These are phyloP conservation scores for Didymosphaeria variabile DNA, from an alignment of 2,329 filamentous ascomycete species.

Conservation along the genomic window DNA sequence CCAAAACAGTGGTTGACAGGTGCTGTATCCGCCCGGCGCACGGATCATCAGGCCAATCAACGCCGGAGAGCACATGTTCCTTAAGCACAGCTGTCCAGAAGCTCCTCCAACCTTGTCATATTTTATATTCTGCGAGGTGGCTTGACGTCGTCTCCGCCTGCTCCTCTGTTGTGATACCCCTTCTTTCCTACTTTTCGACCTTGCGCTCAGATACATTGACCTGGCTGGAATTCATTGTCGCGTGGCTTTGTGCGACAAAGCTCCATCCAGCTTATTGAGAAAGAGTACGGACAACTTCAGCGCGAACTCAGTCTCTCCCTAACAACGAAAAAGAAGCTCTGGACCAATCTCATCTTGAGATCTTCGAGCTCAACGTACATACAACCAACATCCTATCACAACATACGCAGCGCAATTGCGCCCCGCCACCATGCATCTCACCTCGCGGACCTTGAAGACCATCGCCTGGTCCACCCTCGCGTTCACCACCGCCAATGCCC, in stretches of 20 bases:
- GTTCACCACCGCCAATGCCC: constrained; percentile 65
- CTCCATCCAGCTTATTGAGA: constrained; percentile 20
- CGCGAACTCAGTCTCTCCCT: not conserved
- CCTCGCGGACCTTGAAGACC: constrained; percentile 51
- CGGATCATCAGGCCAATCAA: constrained; percentile 43
- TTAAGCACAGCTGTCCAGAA: constrained; percentile 51
- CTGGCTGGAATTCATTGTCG: constrained; percentile 27
- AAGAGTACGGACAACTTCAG: constrained; percentile 21
- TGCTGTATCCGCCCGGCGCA: constrained; percentile 33
- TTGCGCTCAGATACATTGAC: constrained; percentile 7
- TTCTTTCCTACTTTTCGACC: constrained; percentile 17
- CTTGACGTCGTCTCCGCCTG: constrained; percentile 29
- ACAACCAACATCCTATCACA: constrained; percentile 1
- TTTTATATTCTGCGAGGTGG: constrained; percentile 31
- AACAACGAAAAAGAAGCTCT: constrained; percentile 1
- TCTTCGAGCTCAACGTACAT: not conserved
- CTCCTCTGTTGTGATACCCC: constrained; percentile 38
- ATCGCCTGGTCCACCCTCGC: constrained; percentile 54
- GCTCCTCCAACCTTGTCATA: constrained; percentile 26
- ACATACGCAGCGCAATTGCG: constrained; percentile 16
- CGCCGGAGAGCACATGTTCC: constrained; percentile 29
- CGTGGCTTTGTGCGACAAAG: constrained; percentile 32
- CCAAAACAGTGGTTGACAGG: constrained; percentile 24
- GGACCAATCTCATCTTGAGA: not conserved
- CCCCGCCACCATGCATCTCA: constrained; percentile 43